Evolutionary conservation across 108 stramenopile genomes (phyloP).

Genomic region (Cyclotella cryptica): DNA sequence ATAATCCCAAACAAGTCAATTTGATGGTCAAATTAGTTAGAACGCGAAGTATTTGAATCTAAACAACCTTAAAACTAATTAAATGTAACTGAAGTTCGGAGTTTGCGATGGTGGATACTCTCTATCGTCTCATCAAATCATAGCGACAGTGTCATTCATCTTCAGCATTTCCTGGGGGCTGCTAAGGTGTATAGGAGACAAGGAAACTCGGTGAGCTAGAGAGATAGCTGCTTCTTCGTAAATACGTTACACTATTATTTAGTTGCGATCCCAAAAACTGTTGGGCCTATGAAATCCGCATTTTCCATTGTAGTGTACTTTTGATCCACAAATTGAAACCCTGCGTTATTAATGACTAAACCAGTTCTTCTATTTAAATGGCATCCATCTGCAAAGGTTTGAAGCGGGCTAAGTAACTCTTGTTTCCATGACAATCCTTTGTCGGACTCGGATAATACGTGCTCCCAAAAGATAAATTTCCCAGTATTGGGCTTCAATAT

Average conservation of each 20-base stretch:
- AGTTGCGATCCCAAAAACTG: slow-evolving; percentile 51
- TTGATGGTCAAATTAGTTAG: neutral
- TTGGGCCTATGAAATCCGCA: slow-evolving; percentile 41
- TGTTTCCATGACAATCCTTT: slow-evolving; percentile 64
- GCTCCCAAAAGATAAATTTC: slow-evolving; percentile 82
- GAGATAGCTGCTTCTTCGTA: neutral
- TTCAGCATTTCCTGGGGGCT: no score
- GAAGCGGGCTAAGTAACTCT: slow-evolving; percentile 65
- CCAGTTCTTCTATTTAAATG: slow-evolving; percentile 84
- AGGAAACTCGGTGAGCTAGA: neutral
- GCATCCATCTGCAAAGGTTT: slow-evolving; percentile 83
- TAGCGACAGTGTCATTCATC: no score
- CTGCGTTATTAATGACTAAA: slow-evolving; percentile 42
- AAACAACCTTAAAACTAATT: no score
- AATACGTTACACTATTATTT: slow-evolving; percentile 25
- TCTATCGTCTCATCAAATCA: no score
- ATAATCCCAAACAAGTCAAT: slow-evolving; percentile 18
- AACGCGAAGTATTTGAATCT: no score
- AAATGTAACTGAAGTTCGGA: no score
- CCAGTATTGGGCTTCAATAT: slow-evolving; percentile 65
- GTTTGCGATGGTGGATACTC: no score
- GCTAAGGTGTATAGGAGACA: no score
- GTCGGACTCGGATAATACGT: slow-evolving; percentile 65
- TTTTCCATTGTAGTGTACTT: slow-evolving; percentile 39
- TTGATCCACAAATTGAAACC: slow-evolving; percentile 40